These are phyloP conservation scores for Chrysoporthe austroafricana DNA, from an alignment of 2,329 filamentous ascomycete genomes.

Conservation along the genomic window DNA sequence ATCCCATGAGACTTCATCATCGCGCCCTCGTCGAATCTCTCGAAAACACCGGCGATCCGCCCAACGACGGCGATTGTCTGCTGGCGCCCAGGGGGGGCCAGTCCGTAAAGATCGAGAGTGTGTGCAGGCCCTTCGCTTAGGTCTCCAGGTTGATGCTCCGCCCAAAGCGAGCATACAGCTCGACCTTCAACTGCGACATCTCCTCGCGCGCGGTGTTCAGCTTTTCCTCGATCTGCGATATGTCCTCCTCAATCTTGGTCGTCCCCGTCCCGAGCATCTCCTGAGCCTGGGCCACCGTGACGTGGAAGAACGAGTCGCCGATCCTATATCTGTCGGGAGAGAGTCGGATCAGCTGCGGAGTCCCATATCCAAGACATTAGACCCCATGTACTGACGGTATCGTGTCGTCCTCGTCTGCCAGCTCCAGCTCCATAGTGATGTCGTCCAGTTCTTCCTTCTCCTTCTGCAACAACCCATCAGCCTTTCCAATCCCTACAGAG, in stretches of 20 bases:
- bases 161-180: slow-evolving; percentile 92
- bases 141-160: slow-evolving; percentile 96
- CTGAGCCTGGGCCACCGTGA: slow-evolving; percentile 83
- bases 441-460: slow-evolving; percentile 98
- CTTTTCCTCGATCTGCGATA: slow-evolving; percentile 76
- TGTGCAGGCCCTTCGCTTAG: slow-evolving; percentile 45
- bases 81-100: not conserved
- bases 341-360: not conserved
- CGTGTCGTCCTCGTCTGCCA: slow-evolving; percentile 92
- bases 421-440: slow-evolving; percentile 85
- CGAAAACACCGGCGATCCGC: not conserved
- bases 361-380: not conserved
- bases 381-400: slow-evolving; percentile 70
- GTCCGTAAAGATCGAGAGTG: not conserved
- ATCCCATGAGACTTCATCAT: not conserved
- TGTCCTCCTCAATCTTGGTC: slow-evolving; percentile 75
- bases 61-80: not conserved
- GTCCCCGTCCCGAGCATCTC: slow-evolving; percentile 77
- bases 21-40: not conserved
- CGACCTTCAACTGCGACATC: slow-evolving; percentile 87
- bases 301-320: slow-evolving; percentile 90
- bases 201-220: slow-evolving; percentile 77
- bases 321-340: slow-evolving; percentile 80
- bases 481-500: not conserved
- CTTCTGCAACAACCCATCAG: slow-evolving; percentile 64